Base-by-base conservation (phyloP, 148 eudicot genomes). In the Rhododendron ovatum region DNA sequence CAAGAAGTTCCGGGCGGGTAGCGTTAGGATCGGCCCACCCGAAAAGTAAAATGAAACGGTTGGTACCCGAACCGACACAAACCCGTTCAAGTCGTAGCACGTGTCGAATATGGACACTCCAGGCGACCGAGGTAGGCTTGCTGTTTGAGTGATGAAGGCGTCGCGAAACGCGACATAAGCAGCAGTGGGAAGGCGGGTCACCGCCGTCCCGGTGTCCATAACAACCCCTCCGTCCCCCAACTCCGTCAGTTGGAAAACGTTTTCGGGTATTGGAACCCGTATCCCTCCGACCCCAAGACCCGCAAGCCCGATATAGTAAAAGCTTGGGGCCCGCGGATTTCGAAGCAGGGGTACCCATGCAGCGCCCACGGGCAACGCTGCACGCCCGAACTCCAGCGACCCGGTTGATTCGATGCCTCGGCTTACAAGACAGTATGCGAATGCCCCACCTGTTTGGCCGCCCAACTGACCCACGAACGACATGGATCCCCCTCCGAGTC, bases 151-250 rank as follows among this genome's bases (percentile, higher is more conserved):
- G 22, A 92, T 30, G 63, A 96, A 96, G 2, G 93, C 86, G 33
- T 96, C 97, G 1, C 99, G 90, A 15, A 96, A 92, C 0, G 95
- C 95, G 57, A 65, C 90, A 86, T 96, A 96, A 3, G 98, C 99
- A 0, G 82, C 78, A 1, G 88, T 87, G 0, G 99, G 99, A 18
- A 96, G 84, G 50, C 99, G 86, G 0, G 97, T 94, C 55, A 96
- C 97, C 0, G 99, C 98, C 0, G 99, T 96, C 0, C 99, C 99
- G 1, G 98, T 95, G 85, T 96, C 99, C 92, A 96, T 89, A 22
- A 96, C 98, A 45, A 94, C 96, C 13, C 99, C 99, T 0, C 99
- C 97, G 0, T 90, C 90, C 12, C 98, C 97, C 3, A 84, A 71
- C 1, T 88, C 94, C 0, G 89, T 69, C 0, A 95, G 57, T 9